These are phyloP conservation scores for Cenchrus fungigraminus DNA, from an alignment of 176 grass and related monocot genomes.

Conservation along the genomic window DNA sequence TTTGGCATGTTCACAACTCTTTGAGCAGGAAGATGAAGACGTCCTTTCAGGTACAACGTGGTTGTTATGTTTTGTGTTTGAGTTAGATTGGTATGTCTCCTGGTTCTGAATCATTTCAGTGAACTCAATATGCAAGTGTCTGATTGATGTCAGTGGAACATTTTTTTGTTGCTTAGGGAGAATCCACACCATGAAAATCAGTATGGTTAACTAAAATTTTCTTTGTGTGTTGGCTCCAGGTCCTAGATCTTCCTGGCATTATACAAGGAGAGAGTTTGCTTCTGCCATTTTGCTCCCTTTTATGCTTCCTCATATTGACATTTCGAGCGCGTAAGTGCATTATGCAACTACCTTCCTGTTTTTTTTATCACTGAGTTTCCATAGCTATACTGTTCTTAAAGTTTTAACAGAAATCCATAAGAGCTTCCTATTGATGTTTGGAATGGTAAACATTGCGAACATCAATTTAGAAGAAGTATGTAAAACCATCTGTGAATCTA, in stretches of 20 bases:
- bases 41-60: neutral
- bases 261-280: conserved; percentile 71
- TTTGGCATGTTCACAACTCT: conserved; percentile 23
- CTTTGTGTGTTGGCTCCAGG: conserved; percentile 22
- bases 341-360: conserved; percentile 13
- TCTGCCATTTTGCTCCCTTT: conserved; percentile 57
- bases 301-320: conserved; percentile 59
- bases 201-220: conserved; percentile 12
- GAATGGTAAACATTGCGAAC: conserved; percentile 4
- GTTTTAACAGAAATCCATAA: neutral
- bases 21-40: conserved; percentile 33
- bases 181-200: conserved; percentile 4
- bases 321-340: conserved; percentile 68
- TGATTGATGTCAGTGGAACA: neutral
- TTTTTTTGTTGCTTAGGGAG: conserved; percentile 21
- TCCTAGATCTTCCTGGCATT: conserved; percentile 37
- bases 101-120: neutral
- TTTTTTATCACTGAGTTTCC: conserved; percentile 16
- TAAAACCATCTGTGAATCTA: conserved; percentile 11
- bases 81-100: neutral
- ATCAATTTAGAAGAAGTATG: neutral
- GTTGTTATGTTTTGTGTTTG: neutral
- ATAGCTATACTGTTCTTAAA: neutral
- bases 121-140: neutral
- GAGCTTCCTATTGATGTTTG: conserved; percentile 1